Evolutionary conservation across 1,284 basidiomycete genomes (phyloP), one percentile per base, ranked within the genome.

Genomic region (Takashimella tepidaria): DNA sequence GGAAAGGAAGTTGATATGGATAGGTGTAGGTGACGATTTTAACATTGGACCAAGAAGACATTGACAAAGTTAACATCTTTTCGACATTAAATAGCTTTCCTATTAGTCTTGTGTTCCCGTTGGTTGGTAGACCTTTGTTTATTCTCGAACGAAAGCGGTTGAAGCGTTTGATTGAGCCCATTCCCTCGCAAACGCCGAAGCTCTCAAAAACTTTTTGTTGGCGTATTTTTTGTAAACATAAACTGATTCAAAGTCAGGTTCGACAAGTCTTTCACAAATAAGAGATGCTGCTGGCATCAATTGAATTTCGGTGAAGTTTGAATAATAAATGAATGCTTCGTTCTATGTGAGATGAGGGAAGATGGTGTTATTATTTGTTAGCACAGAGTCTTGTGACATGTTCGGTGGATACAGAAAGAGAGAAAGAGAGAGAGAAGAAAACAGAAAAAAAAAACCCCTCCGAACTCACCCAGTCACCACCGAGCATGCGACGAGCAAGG

Each of bases 221-320:
- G 91, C 85, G 75, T 98, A 99, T 80, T 99, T 98, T 79, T 88
- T 88, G 83, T 85, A 96, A 27, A 96, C 88, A 75, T 93, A 92
- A 67, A 88, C 85, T 53, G 84, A 81, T 41, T 85, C 82, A 74
- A 98, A 98, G 58, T 83, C 83, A 1, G 82, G 78, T 64, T 92
- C 89, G 19, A 82, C 78, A 27, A 99, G 81, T 70, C 90, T 88
- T 73, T 93, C 89, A 54, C 92, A 80, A 53, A 98, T 81, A 70
- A 90, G 80, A 50, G 84, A 80, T 64, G 92, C 87, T 10, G 93
- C 95, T 2, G 85, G 83, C 45, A 86, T 73, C 37, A 99, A 81
- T 73, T 98, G 89, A 59, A 88, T 84, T 72, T 95, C 93, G 49
- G 91, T 92, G 74, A 84, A 96, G 61, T 86, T 86, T 48, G 95